Conservation (phyloP, 106 monocot genomes). For the Dioscorea zingiberensis region DNA sequence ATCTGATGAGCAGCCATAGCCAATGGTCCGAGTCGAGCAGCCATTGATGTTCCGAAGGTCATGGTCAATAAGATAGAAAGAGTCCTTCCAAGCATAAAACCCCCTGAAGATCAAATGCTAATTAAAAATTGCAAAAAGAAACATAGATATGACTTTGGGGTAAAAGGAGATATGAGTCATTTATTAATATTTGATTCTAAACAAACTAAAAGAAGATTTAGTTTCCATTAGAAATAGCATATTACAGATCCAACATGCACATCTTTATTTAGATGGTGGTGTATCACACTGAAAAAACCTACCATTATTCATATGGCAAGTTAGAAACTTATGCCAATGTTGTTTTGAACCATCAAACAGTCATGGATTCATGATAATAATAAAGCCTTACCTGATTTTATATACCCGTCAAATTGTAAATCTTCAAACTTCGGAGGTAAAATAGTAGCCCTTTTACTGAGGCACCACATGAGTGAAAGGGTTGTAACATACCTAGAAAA, state of each 20-base stretch:
- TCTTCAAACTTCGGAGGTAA: conserved; percentile 72
- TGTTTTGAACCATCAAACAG: too few species aligned
- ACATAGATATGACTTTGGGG: too few species aligned
- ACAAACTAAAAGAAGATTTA: too few species aligned
- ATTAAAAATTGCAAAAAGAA: background rate
- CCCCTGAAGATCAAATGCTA: conserved; percentile 39
- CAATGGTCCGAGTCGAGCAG: conserved; percentile 73
- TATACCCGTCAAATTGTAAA: conserved; percentile 75
- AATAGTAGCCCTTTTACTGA: conserved; percentile 75
- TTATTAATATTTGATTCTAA: too few species aligned
- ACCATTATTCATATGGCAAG: too few species aligned
- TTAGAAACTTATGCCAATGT: too few species aligned
- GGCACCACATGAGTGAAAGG: conserved; percentile 63
- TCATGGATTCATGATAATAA: too few species aligned
- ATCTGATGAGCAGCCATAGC: conserved; percentile 99
- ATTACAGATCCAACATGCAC: too few species aligned
- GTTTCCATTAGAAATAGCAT: too few species aligned
- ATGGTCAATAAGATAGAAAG: conserved; percentile 77
- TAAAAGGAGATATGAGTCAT: too few species aligned
- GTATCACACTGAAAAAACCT: too few species aligned
- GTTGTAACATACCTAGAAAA: conserved; percentile 69
- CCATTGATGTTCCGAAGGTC: conserved; percentile 95
- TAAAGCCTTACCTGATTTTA: conserved; percentile 74
- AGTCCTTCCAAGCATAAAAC: conserved; percentile 81
- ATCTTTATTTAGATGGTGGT: too few species aligned